Conservation (phyloP, 768 basidiomycete species). For the Tulasnella sp. region DNA sequence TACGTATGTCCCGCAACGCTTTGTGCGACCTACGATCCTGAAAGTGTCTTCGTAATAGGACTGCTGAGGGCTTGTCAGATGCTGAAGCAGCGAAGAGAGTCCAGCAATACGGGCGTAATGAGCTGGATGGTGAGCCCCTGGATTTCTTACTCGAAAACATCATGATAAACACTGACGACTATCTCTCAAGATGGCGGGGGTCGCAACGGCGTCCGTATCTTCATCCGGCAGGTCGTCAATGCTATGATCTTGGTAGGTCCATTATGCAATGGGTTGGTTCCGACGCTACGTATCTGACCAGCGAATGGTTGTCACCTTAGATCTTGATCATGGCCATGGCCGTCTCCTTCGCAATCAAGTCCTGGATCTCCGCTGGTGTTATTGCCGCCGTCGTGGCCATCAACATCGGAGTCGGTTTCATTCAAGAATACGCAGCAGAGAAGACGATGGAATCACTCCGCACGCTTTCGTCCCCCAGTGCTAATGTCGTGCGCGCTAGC, state of each 20-base stretch:
- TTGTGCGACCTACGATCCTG: no score
- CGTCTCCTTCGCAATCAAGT: slow-evolving; percentile 43
- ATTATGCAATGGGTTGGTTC: no score
- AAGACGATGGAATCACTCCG: slow-evolving; percentile 42
- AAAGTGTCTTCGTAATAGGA: neutral
- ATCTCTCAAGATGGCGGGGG: neutral
- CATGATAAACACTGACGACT: neutral
- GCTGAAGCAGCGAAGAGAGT: slow-evolving; percentile 21
- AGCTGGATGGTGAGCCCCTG: slow-evolving; percentile 25
- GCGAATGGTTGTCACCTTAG: neutral
- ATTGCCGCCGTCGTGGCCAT: slow-evolving; percentile 34
- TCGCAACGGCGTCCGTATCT: slow-evolving; percentile 15
- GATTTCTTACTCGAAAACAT: slow-evolving; percentile 16
- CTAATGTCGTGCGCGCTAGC: slow-evolving; percentile 34
- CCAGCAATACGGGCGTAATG: slow-evolving; percentile 25
- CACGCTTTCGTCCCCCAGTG: slow-evolving; percentile 38
- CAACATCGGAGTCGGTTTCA: slow-evolving; percentile 31
- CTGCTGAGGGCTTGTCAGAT: slow-evolving; percentile 23
- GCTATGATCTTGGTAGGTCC: slow-evolving; percentile 27
- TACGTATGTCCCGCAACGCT: neutral
- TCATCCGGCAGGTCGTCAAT: slow-evolving; percentile 28
- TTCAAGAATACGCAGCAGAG: slow-evolving; percentile 39
- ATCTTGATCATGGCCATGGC: slow-evolving; percentile 31
- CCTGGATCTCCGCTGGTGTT: slow-evolving; percentile 43
- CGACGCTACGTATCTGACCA: neutral